Evolutionary conservation across 1,284 basidiomycete genomes (phyloP).

Genomic region (Trametes polyzona): DNA sequence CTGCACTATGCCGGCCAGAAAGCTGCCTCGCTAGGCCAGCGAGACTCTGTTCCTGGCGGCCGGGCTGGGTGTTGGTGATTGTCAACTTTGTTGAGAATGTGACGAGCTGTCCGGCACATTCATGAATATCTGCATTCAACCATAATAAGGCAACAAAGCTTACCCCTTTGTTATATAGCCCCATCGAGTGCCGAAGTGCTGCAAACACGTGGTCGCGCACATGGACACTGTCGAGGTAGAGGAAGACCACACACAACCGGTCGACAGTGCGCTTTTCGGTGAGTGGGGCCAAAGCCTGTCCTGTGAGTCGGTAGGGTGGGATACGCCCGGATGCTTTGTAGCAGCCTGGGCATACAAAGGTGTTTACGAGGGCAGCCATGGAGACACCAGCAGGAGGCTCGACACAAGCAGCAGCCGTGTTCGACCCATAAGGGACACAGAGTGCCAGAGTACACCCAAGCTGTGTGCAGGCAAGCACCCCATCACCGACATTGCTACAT

Average conservation of each 20-base stretch:
- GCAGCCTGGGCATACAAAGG: not conserved
- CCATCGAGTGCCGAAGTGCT: not conserved
- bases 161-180: not conserved
- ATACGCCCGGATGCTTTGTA: not conserved
- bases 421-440: not conserved
- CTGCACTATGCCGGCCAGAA: not conserved
- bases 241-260: not conserved
- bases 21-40: not conserved
- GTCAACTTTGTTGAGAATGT: not conserved
- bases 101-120: not conserved
- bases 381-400: not conserved
- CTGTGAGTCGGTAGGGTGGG: not conserved
- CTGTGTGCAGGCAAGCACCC: not conserved
- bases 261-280: not conserved
- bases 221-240: not conserved
- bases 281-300: not conserved
- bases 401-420: not conserved
- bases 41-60: not conserved
- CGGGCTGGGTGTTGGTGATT: not conserved
- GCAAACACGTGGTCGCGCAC: not conserved
- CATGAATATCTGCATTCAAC: not conserved
- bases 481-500: not conserved
- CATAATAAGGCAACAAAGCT: not conserved
- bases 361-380: not conserved
- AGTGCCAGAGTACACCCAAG: not conserved